phyloP scores from a whole-genome alignment of 2,329 filamentous ascomycete genomes.

The Pseudogymnoascus sp. region DNA sequence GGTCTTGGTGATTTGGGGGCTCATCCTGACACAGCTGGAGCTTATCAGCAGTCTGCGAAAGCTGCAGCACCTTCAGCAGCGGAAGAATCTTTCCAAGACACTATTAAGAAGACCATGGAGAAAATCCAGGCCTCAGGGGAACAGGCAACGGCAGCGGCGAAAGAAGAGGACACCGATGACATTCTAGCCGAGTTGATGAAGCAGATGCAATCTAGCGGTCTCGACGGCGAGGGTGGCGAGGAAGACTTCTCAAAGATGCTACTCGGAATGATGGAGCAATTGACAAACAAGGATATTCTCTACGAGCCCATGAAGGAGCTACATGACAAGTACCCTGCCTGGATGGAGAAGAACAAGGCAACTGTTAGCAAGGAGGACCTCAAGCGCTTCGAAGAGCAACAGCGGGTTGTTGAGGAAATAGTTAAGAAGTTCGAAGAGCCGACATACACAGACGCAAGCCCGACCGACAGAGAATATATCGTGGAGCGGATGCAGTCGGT shows the following conservation, averaged over 20 bases:
- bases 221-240: conserved; percentile 54
- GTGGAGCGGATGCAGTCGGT: conserved; percentile 98
- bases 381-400: conserved; percentile 74
- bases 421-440: conserved; percentile 79
- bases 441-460: conserved; percentile 74
- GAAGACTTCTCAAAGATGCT: conserved; percentile 93
- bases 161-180: conserved; percentile 64
- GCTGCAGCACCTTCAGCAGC: conserved; percentile 25
- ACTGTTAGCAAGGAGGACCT: conserved; percentile 64
- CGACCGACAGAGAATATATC: conserved; percentile 80
- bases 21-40: conserved; percentile 17
- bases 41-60: conserved; percentile 21
- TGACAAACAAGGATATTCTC: conserved; percentile 95
- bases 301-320: conserved; percentile 99
- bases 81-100: conserved; percentile 79
- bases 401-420: conserved; percentile 74
- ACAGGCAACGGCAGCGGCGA: conserved; percentile 71
- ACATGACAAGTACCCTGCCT: conserved; percentile 82
- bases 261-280: conserved; percentile 96
- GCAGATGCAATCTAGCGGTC: conserved; percentile 64
- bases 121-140: conserved; percentile 88
- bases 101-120: conserved; percentile 89
- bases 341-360: conserved; percentile 71
- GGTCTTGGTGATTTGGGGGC: conserved; percentile 28
- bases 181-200: conserved; percentile 89